Base-by-base conservation (phyloP, 2,329 filamentous ascomycete species). In the Apiospora koreana region DNA sequence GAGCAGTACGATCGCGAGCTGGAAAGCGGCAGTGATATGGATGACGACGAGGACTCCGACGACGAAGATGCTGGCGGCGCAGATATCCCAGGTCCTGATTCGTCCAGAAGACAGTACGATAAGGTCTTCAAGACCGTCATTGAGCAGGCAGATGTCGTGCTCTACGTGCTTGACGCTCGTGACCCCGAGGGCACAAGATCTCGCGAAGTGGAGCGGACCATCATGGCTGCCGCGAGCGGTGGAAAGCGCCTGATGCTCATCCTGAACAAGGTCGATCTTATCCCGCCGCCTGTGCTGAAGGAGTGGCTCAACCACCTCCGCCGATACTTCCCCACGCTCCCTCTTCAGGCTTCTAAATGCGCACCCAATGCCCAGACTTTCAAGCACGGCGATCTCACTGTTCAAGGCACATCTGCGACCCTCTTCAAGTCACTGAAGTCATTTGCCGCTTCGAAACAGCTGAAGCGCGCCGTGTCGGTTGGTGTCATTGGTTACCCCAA, bases 401-500 rank as follows among this genome's bases (percentile, higher is more conserved):
- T 95, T 67, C 93, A 95, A 81, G 93, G 89, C 80, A 98, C 95
- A 16, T 94, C 94, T 6, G 88, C 93, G 68, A 91, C 94, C 0
- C 89, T 98, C 12, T 94, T 98, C 86, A 93, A 92, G 76, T 93
- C 95, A 0, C 89, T 98, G 72, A 98, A 98, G 86, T 92, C 93
- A 58, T 98, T 93, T 79, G 93, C 95, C 12, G 92, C 93, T 70
- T 89, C 88, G 72, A 93, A 93, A 76, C 92, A 97, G 79, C 85
- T 98, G 75, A 97, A 97, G 86, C 92, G 95, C 69, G 92, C 94
- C 68, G 90, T 97, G 76, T 95, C 93, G 25, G 95, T 98, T 72
- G 95, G 95, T 74, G 93, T 98, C 72, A 97, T 98, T 76, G 95
- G 95, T 38, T 98, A 97, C 81, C 95, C 95, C 76, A 98, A 98